Evolutionary conservation across 805 yeast genomes (phyloP).

Genomic region (Kluyveromyces wickerhamii): DNA sequence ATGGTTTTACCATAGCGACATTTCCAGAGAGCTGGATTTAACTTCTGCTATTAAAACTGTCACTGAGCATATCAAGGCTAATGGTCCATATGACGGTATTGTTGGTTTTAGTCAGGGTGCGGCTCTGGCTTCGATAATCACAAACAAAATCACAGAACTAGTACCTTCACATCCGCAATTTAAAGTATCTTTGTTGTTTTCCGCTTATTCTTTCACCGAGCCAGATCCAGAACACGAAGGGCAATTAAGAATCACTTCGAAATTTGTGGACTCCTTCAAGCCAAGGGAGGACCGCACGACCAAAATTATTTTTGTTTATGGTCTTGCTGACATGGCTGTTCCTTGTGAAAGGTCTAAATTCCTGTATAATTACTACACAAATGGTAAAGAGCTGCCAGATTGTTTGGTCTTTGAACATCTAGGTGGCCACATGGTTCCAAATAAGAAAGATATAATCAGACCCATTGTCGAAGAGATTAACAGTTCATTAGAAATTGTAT

Average conservation of each 20-base stretch:
- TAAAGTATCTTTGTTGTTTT: conserved; percentile 67
- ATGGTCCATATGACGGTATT: conserved; percentile 83
- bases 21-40: conserved; percentile 40
- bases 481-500: conserved; percentile 12
- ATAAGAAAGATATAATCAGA: conserved; percentile 51
- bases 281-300: conserved; percentile 29
- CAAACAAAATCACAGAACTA: conserved; percentile 49
- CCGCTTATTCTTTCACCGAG: conserved; percentile 52
- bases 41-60: conserved; percentile 44
- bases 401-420: conserved; percentile 66
- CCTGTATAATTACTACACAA: conserved; percentile 43
- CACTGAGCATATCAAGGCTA: conserved; percentile 43
- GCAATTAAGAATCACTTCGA: conserved; percentile 31
- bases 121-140: conserved; percentile 66
- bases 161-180: conserved; percentile 42
- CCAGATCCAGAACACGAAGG: conserved; percentile 29
- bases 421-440: conserved; percentile 96
- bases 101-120: conserved; percentile 96
- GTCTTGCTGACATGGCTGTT: conserved; percentile 83
- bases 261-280: conserved; percentile 28
- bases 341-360: conserved; percentile 60
- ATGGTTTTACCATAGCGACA: conserved; percentile 66
- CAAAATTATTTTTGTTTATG: conserved; percentile 66
- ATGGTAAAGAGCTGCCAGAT: conserved; percentile 32
- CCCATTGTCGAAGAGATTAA: conserved; percentile 35